Evolutionary conservation across 108 stramenopile genomes (phyloP), one percentile per base, ranked within the genome.

Genomic region (Skeletonema menzelii): DNA sequence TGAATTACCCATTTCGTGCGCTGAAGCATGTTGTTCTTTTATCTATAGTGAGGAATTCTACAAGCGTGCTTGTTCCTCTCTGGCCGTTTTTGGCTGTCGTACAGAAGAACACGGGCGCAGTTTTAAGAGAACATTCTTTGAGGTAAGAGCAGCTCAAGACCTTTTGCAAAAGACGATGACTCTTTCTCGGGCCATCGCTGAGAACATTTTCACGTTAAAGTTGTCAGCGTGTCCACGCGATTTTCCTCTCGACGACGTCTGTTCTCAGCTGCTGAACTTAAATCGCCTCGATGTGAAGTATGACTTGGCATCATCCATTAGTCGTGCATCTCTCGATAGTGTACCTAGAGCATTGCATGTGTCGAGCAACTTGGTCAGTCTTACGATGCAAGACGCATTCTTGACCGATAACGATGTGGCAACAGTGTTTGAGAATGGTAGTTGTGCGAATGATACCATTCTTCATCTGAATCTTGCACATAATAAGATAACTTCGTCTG

Each of bases 111-210:
- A 70, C 15, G 53, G 58, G 4, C 35, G 60, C 20, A 37, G 55
- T 4, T 59, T 40, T 42, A 70, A 70, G 27, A 56, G 56, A 15
- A 70, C 60, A 59, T 70, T 30, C 59, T 70, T 59, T 30, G 69
- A 70, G 28, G 5, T 44, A 13, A n/a, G n/a, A 3, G 34, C 14
- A 37, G 20, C 47, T 14, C 55, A 59, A 46, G 40, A 59, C 4
- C 22, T 42, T 42, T 11, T 70, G 22, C 8, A 20, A 10, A 6
- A 15, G 49, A 24, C 22, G 5, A 22, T 22, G 0, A n/a, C 40
- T 53, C 49, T 53, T 4, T 2, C 49, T 53, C 49, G 8, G 11
- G 24, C 59, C 13, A n/a, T 70, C 27, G 56, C 69, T 2, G 69
- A 70, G 24, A 59, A 70, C 22, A 59, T 70, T 14, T 59, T 59